Conservation (phyloP, 2,329 filamentous ascomycete species). For the Leptographium radiaticola region DNA sequence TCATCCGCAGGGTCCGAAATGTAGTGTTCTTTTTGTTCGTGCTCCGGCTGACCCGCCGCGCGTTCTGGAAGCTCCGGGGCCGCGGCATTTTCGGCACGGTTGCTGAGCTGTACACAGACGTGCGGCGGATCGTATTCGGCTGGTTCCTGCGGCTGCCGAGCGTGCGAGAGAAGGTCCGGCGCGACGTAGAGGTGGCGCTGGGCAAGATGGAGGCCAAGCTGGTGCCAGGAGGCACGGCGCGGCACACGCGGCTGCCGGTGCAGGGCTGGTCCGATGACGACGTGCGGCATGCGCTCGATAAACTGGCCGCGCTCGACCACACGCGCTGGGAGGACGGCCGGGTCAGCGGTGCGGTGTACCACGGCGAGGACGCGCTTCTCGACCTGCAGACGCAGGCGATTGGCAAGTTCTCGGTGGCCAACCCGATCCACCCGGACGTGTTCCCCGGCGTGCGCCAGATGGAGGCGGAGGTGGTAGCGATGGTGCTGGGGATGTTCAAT, state of each 20-base stretch:
- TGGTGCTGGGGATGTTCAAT: constrained; percentile 85
- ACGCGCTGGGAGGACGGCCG: constrained; percentile 93
- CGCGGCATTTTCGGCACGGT: constrained; percentile 74
- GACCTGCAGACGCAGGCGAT: constrained; percentile 86
- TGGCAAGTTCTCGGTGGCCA: constrained; percentile 85
- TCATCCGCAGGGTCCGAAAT: constrained; percentile 55
- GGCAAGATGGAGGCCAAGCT: constrained; percentile 75
- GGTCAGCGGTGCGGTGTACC: constrained; percentile 91
- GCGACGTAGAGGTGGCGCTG: constrained; percentile 69
- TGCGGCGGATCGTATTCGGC: constrained; percentile 65
- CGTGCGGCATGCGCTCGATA: constrained; percentile 65
- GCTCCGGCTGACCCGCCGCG: constrained; percentile 66
- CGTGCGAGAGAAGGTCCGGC: constrained; percentile 72
- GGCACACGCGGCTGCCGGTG: constrained; percentile 65
- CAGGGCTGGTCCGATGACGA: constrained; percentile 72
- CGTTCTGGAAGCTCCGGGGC: constrained; percentile 74
- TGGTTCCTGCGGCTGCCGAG: constrained; percentile 78
- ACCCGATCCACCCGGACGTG: constrained; percentile 95
- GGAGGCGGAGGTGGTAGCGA: constrained; percentile 95
- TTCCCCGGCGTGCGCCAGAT: constrained; percentile 98
- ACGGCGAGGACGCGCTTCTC: constrained; percentile 72
- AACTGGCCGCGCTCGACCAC: constrained; percentile 76
- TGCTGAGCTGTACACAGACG: constrained; percentile 56
- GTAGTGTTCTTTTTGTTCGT: constrained; percentile 82
- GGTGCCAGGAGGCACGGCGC: constrained; percentile 52